These are phyloP conservation scores for Entomophthora muscae DNA, from an alignment of 371 early-diverging fungal genomes.

Conservation along the genomic window DNA sequence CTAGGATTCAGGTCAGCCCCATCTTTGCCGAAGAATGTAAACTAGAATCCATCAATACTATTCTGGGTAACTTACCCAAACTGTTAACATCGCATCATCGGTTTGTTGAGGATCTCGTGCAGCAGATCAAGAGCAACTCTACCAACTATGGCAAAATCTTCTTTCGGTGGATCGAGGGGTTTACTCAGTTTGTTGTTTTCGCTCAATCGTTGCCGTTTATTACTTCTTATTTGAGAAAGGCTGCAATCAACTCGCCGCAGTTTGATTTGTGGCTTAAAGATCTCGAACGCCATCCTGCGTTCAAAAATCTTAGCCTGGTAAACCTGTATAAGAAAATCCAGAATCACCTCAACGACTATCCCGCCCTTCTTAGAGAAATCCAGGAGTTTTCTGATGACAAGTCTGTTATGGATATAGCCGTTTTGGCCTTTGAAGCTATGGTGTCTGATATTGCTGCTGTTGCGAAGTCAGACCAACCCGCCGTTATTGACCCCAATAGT, in stretches of 20 bases:
- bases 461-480: background rate
- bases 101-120: background rate
- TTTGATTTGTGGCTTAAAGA: slow-evolving; percentile 1
- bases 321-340: background rate
- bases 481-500: background rate
- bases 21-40: background rate
- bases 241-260: background rate
- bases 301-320: background rate
- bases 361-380: background rate
- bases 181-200: background rate
- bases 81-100: background rate
- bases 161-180: background rate
- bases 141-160: background rate
- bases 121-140: background rate
- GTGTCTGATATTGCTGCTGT: background rate
- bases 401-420: background rate
- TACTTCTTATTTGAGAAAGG: background rate
- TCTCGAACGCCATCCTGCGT: background rate
- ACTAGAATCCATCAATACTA: background rate
- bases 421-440: background rate
- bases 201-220: background rate
- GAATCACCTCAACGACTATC: background rate
- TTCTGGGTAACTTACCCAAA: background rate
- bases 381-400: background rate
- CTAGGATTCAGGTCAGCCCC: background rate